Evolutionary conservation across 1,139 yeast species (phyloP), one percentile per base, ranked within the genome.

Genomic region (Suhomyces wounanorum): DNA sequence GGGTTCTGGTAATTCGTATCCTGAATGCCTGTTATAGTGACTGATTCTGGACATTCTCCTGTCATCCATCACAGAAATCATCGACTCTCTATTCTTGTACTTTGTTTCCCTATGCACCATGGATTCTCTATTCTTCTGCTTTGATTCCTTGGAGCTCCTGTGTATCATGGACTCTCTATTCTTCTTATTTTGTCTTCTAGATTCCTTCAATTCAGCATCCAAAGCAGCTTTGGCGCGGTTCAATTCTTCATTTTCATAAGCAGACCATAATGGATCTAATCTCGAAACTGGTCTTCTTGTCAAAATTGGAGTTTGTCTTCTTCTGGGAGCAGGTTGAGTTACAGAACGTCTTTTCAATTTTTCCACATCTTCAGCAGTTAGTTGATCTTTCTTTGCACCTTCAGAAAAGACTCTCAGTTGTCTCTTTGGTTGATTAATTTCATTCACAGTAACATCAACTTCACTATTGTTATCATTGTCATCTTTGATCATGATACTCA

Each of bases 251-350:
- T 77, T 78, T 53, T 77, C 80, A 59, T 71, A 72, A 13, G 78
- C 79, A 41, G 69, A 69, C 80, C 79, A 77, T 59, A 70, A 71
- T 39, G 94, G 94, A 69, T 87, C 94, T 51, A 87, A 72, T 60
- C 83, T 79, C 1, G 92, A 86, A 31, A 84, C 83, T 8, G 94
- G 94, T 61, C 90, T 78, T 58, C 82, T 67, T 2, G 77, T 70
- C 50, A 77, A 69, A 14, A 73, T 58, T 8, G 79, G 69, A 75
- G 62, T 81, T 60, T 56, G 74, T 67, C 80, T 67, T 58, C 76
- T 58, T 55, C 62, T 60, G 6, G 73, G 69, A 40, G 59, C 62
- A 33, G 75, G 80, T 54, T 75, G 79, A 18, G 84, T 78, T 1
- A 73, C 79, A 1, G 83, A 71, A 52, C 85, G 69, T 56, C 73